phyloP scores from a whole-genome alignment of 2,329 filamentous ascomycete species.

The Fusarium cicatricum region DNA sequence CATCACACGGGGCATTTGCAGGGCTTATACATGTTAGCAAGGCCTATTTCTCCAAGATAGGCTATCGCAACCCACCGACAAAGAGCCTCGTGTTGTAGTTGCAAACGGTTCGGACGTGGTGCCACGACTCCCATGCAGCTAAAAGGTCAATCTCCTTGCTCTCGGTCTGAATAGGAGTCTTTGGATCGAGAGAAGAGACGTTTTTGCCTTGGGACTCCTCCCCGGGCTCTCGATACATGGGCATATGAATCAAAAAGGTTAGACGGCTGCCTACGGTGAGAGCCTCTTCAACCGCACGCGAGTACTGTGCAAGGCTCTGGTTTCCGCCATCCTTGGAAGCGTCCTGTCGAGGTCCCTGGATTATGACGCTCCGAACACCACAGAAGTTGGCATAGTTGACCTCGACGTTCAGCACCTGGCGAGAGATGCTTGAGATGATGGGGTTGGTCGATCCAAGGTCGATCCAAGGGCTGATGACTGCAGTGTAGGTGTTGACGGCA shows the following conservation, averaged over 20 bases:
- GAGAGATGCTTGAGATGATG: constrained; percentile 83
- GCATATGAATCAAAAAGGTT: constrained; percentile 81
- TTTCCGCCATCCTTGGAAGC: constrained; percentile 60
- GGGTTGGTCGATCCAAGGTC: constrained; percentile 86
- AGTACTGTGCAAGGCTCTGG: constrained; percentile 75
- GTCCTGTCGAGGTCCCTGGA: constrained; percentile 78
- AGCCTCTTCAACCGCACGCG: constrained; percentile 82
- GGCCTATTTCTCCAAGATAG: neutral
- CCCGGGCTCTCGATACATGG: constrained; percentile 80
- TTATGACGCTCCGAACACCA: constrained; percentile 82
- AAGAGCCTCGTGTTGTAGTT: constrained; percentile 83
- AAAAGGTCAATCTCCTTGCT: constrained; percentile 71
- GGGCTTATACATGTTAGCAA: constrained; percentile 48
- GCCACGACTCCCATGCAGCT: constrained; percentile 92
- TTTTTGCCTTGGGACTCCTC: constrained; percentile 61
- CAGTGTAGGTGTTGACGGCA: constrained; percentile 76
- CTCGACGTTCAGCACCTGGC: constrained; percentile 89
- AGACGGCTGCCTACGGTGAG: constrained; percentile 78
- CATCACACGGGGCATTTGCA: constrained; percentile 66
- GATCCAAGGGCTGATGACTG: constrained; percentile 89
- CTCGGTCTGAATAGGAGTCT: constrained; percentile 44
- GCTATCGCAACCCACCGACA: constrained; percentile 71
- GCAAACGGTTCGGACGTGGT: constrained; percentile 84
- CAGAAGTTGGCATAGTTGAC: constrained; percentile 96
- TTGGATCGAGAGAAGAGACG: constrained; percentile 55